Conservation (phyloP, 352 stramenopile genomes). For the Thalassiosira mediterranea region DNA sequence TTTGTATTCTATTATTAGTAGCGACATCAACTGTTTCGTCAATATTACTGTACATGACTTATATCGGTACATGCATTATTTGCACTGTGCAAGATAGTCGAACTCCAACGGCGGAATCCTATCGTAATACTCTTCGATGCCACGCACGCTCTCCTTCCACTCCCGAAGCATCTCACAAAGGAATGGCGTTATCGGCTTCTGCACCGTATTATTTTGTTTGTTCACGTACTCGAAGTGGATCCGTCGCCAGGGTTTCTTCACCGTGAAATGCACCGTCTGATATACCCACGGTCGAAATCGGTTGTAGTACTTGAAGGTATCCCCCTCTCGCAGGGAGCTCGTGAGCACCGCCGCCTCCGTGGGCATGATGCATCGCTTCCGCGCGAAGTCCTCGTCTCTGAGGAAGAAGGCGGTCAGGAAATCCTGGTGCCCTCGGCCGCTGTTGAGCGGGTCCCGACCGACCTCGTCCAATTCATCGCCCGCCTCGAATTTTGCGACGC, state of each 20-base stretch:
- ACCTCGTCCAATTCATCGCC: background rate
- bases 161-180: constrained; percentile 25
- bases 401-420: constrained; percentile 38
- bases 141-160: constrained; percentile 25
- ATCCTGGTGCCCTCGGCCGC: constrained; percentile 29
- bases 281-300: constrained; percentile 17
- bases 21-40: no score
- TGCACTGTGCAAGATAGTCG: constrained; percentile 20
- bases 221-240: no score
- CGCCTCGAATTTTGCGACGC: background rate
- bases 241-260: constrained; percentile 33
- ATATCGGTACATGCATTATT: no score
- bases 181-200: background rate
- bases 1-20: no score
- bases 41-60: no score
- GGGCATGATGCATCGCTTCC: constrained; percentile 26
- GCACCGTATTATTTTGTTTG: no score
- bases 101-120: constrained; percentile 17
- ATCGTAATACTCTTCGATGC: constrained; percentile 38
- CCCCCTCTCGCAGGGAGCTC: constrained; percentile 12
- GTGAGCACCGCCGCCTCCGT: constrained; percentile 28
- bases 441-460: constrained; percentile 12
- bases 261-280: constrained; percentile 37
- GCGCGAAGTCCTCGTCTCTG: background rate
- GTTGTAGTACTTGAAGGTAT: constrained; percentile 19